Conservation (phyloP, 1,284 basidiomycete species). For the Grifola frondosa region DNA sequence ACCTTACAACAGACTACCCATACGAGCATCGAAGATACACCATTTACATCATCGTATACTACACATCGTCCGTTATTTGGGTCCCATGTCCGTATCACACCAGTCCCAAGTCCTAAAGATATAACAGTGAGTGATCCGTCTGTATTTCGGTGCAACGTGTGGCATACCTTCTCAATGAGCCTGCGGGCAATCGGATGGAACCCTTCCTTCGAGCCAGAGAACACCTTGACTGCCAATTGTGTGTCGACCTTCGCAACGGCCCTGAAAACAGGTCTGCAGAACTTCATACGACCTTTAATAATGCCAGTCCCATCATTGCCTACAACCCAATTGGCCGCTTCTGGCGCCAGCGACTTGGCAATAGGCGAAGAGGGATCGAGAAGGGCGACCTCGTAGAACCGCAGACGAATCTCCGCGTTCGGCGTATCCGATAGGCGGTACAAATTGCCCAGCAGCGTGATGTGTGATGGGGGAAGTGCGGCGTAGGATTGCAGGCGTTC, state of each 20-base stretch:
- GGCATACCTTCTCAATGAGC: slow-evolving; percentile 68
- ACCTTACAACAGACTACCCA: slow-evolving; percentile 9
- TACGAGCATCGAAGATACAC: background rate
- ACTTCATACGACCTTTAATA: slow-evolving; percentile 80
- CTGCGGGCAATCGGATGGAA: slow-evolving; percentile 80
- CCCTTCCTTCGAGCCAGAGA: slow-evolving; percentile 47
- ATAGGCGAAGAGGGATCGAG: slow-evolving; percentile 46
- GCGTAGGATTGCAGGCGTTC: slow-evolving; percentile 61
- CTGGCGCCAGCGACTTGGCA: slow-evolving; percentile 47
- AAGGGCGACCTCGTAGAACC: slow-evolving; percentile 70
- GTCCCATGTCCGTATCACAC: slow-evolving; percentile 4
- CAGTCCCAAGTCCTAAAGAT: slow-evolving; percentile 19
- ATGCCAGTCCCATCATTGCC: slow-evolving; percentile 58
- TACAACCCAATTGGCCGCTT: slow-evolving; percentile 69
- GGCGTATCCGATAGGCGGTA: slow-evolving; percentile 53
- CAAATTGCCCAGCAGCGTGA: slow-evolving; percentile 52
- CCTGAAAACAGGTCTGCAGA: slow-evolving; percentile 69
- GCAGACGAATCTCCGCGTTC: slow-evolving; percentile 74
- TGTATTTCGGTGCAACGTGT: too few species aligned
- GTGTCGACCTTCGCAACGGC: slow-evolving; percentile 57
- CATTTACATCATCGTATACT: too few species aligned
- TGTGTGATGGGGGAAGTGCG: slow-evolving; percentile 54
- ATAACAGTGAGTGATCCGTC: background rate
- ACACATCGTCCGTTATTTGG: background rate
- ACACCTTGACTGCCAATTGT: slow-evolving; percentile 61